Percentiles rank a stretch among this genome's conserved stretches.
phyloP scores from a whole-genome alignment of 1,284 basidiomycete species.

The Fomes fomentarius region DNA sequence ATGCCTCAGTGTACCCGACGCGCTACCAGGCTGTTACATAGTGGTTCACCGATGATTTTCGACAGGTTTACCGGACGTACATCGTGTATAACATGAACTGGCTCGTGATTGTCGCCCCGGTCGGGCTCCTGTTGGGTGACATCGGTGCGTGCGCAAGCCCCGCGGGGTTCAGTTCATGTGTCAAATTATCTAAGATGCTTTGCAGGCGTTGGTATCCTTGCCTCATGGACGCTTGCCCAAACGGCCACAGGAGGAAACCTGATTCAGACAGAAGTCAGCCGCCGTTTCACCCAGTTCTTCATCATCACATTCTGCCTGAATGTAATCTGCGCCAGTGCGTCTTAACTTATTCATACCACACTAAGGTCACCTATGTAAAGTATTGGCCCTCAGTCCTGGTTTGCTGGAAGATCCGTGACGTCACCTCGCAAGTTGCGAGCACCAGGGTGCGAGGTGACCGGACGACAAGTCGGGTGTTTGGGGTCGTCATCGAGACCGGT shows the following conservation, averaged over 20 bases:
- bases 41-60: neutral
- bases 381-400: too few species aligned
- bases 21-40: too few species aligned
- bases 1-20: neutral
- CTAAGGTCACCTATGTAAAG: too few species aligned
- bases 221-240: neutral
- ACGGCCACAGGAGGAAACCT: neutral
- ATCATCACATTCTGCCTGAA: neutral
- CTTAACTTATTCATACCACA: neutral
- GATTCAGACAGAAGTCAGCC: neutral
- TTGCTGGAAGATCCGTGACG: too few species aligned
- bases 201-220: neutral
- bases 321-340: neutral
- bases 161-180: too few species aligned
- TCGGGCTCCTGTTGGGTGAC: neutral
- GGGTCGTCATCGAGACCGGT: too few species aligned
- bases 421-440: too few species aligned
- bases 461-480: too few species aligned
- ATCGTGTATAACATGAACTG: neutral
- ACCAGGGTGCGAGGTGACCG: too few species aligned
- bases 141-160: neutral
- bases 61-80: slow-evolving; percentile 3
- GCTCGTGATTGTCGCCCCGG: neutral
- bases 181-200: neutral
- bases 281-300: neutral